Percentiles rank a stretch among this genome's conserved stretches.
Evolutionary conservation across 192 early-diverging fungal species (phyloP).

Genomic region (Coemansia sp.): DNA sequence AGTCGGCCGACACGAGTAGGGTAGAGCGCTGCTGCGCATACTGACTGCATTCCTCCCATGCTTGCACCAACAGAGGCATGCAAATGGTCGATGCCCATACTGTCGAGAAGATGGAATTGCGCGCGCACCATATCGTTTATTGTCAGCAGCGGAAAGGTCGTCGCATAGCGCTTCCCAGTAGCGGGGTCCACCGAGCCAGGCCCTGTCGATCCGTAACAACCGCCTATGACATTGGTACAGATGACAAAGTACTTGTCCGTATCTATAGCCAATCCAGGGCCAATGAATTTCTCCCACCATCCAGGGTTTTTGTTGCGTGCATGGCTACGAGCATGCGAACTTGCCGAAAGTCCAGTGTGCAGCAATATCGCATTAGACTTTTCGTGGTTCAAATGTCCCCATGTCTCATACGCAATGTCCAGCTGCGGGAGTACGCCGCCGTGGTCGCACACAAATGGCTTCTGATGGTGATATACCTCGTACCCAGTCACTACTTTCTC

Average conservation of each 20-base stretch:
- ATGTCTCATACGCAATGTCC: slow-evolving; percentile 93
- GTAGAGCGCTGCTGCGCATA: slow-evolving; percentile 80
- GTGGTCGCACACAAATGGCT: slow-evolving; percentile 75
- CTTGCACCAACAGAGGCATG: slow-evolving; percentile 89
- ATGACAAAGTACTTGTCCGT: slow-evolving; percentile 94
- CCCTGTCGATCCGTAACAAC: slow-evolving; percentile 95
- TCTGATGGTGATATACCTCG: slow-evolving; percentile 58
- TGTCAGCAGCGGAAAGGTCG: slow-evolving; percentile 87
- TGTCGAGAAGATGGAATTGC: slow-evolving; percentile 84
- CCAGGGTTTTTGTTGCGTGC: slow-evolving; percentile 71
- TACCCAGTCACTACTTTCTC: slow-evolving; percentile 80
- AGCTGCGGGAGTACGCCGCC: slow-evolving; percentile 77
- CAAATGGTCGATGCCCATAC: slow-evolving; percentile 72
- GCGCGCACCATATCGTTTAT: slow-evolving; percentile 96
- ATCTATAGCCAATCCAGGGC: slow-evolving; percentile 87
- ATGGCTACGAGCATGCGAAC: slow-evolving; percentile 89
- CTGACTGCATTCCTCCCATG: slow-evolving; percentile 96
- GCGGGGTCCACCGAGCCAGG: slow-evolving; percentile 79
- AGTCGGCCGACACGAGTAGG: slow-evolving; percentile 80
- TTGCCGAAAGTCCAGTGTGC: slow-evolving; percentile 92
- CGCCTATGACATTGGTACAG: slow-evolving; percentile 95
- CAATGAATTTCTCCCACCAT: slow-evolving; percentile 98
- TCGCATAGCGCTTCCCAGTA: slow-evolving; percentile 76
- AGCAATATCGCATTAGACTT: slow-evolving; percentile 86
- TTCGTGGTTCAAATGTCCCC: slow-evolving; percentile 84